Base-by-base conservation (phyloP, 2,329 filamentous ascomycete genomes). In the Graphiopsis chlorocephala region DNA sequence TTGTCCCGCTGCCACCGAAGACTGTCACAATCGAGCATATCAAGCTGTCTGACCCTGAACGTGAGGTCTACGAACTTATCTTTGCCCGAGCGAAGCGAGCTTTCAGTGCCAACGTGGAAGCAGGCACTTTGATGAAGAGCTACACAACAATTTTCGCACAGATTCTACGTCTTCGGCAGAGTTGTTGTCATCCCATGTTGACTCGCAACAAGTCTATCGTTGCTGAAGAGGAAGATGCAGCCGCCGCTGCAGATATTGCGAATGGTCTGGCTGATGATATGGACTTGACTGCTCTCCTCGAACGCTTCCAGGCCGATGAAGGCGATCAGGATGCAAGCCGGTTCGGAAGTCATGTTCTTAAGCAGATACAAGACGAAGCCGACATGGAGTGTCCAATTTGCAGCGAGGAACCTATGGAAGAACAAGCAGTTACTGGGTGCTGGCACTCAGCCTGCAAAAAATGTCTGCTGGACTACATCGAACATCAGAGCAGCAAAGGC, bases 101-200 rank as follows among this genome's bases (percentile, higher is more conserved):
- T 0, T 95, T 98, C 75, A 88, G 88, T 33, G 88, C 89, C 66
- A 98, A 96, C 65, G 85, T 97, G 14, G 92, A 96, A 74, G 92
- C 91, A 11, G 95, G 95, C 4, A 98, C 94, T 0, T 84, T 99
- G 4, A 86, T 98, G 82, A 97, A 97, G 76, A 93, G 93, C 0
- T 99, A 93, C 73, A 97, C 95, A 0, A 97, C 93, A 61, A 97
- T 99, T 68, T 97, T 99, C 75, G 94, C 95, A 0, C 95, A 99
- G 76, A 96, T 99, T 73, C 79, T 99, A 47, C 90, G 95, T 1
- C 86, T 99, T 10, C 88, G 95, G 1, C 95, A 99, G 74, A 91
- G 92, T 1, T 99, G 95, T 76, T 98, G 95, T 68, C 95, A 99
- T 76, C 95, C 95, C 0, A 82, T 94, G 1, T 84, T 99, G 14